These are phyloP conservation scores for Perilla frutescens DNA, from an alignment of 257 asterid species.

Conservation along the genomic window DNA sequence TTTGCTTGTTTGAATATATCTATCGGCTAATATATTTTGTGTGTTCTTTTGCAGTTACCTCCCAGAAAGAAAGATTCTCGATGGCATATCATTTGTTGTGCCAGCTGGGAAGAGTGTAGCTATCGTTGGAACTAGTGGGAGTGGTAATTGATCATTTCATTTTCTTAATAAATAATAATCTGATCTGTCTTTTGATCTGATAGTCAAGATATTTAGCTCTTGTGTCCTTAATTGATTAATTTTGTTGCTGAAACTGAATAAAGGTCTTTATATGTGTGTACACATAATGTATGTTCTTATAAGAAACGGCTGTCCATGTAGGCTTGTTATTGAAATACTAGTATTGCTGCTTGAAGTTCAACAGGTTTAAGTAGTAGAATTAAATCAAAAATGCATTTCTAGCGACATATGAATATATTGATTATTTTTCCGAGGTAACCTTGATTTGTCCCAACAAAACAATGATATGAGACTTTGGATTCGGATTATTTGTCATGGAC, in stretches of 20 bases:
- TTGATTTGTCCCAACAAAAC: slow-evolving; percentile 2
- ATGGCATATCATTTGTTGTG: slow-evolving; percentile 84
- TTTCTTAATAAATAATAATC: slow-evolving; percentile 24
- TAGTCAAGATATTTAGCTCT: slow-evolving; percentile 18
- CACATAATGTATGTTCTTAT: background rate
- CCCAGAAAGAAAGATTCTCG: slow-evolving; percentile 88
- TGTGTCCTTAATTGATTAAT: slow-evolving; percentile 1
- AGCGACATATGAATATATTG: background rate
- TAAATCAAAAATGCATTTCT: slow-evolving; percentile 16
- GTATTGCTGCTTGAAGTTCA: slow-evolving; percentile 12
- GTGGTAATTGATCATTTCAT: slow-evolving; percentile 61
- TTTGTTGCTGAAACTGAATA: slow-evolving; percentile 24
- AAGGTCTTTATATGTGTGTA: background rate
- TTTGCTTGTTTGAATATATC: slow-evolving; percentile 5
- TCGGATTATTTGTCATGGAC: slow-evolving; percentile 1
- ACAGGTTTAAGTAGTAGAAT: background rate
- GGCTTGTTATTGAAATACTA: slow-evolving; percentile 27
- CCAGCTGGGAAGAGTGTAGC: slow-evolving; percentile 99
- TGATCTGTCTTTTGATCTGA: slow-evolving; percentile 28
- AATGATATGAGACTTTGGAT: background rate
- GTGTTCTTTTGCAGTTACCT: slow-evolving; percentile 62
- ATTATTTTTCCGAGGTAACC: background rate
- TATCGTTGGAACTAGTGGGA: slow-evolving; percentile 99
- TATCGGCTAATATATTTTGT: slow-evolving; percentile 21
- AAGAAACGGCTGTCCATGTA: slow-evolving; percentile 12